A percentile compares a stretch with the other conserved stretches of the same genome.
phyloP scores from a whole-genome alignment of 345 rosid species.

The Geranium rotundifolium region DNA sequence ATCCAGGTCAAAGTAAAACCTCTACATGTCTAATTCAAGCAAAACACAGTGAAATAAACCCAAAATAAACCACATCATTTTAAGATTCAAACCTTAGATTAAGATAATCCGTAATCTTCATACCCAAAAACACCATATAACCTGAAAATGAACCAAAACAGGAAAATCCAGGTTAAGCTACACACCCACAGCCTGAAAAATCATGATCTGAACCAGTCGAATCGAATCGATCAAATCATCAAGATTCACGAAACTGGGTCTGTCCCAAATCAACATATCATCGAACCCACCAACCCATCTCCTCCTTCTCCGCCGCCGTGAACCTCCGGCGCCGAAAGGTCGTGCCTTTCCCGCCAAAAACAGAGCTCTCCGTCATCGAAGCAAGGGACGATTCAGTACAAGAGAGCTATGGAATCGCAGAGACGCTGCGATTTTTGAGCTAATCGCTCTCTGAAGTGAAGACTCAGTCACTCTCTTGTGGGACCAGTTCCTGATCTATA shows the following conservation, averaged over 20 bases:
- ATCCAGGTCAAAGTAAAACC: too few species aligned
- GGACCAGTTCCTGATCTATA: too few species aligned
- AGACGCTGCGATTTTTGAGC: constrained; percentile 18
- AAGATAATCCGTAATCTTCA: not conserved
- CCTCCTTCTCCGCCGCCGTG: constrained; percentile 13
- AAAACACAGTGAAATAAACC: too few species aligned
- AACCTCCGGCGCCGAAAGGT: constrained; percentile 11
- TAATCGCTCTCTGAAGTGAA: not conserved
- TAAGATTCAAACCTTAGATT: not conserved
- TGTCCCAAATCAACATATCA: constrained; percentile 45
- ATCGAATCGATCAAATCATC: constrained; percentile 51
- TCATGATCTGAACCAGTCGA: constrained; percentile 24
- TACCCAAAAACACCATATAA: too few species aligned
- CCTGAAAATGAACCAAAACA: too few species aligned
- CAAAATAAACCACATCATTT: not conserved
- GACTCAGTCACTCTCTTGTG: too few species aligned
- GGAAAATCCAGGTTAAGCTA: not conserved
- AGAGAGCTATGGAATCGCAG: constrained; percentile 57
- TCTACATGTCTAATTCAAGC: not conserved
- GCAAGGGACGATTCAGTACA: constrained; percentile 64
- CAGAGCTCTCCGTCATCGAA: constrained; percentile 54
- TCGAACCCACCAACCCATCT: constrained; percentile 13
- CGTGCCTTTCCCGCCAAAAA: constrained; percentile 70
- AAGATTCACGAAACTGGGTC: constrained; percentile 33
- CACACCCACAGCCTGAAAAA: constrained; percentile 43